Conservation (phyloP, 345 rosid genomes). For the Rhodamnia rubescens region DNA sequence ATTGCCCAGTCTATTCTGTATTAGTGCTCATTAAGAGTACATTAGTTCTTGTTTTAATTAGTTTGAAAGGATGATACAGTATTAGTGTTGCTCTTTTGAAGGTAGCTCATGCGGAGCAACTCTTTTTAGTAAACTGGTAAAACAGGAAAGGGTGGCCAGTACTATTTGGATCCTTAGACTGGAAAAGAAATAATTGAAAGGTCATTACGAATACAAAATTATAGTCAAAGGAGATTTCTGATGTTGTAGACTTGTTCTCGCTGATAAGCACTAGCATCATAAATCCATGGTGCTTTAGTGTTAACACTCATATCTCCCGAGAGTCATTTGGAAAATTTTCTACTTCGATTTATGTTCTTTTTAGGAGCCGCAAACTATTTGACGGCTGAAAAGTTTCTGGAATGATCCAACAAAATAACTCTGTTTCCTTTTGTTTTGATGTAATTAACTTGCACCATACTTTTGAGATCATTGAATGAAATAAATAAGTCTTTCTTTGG, state of each 20-base stretch:
- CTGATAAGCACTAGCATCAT: neutral
- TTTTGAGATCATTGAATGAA: neutral
- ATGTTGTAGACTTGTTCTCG: neutral
- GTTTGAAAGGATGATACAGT: neutral
- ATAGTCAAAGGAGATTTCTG: neutral
- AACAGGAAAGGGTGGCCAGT: neutral
- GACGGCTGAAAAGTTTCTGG: neutral
- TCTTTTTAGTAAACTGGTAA: neutral
- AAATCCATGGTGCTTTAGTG: neutral
- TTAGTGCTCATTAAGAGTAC: neutral
- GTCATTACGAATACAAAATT: neutral
- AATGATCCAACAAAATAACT: neutral
- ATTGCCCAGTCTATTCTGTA: neutral
- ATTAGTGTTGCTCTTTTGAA: neutral
- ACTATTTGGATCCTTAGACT: neutral
- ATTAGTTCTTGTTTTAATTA: neutral
- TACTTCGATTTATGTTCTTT: neutral
- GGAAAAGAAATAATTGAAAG: neutral
- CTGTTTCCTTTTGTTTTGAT: neutral
- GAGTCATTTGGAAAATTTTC: neutral
- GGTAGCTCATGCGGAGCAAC: neutral
- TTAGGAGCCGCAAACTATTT: neutral
- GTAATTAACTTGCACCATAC: neutral
- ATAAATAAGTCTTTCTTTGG: neutral
- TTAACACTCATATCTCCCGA: neutral